Base-by-base conservation (phyloP, 768 basidiomycete genomes). In the Phylloporus sp. region DNA sequence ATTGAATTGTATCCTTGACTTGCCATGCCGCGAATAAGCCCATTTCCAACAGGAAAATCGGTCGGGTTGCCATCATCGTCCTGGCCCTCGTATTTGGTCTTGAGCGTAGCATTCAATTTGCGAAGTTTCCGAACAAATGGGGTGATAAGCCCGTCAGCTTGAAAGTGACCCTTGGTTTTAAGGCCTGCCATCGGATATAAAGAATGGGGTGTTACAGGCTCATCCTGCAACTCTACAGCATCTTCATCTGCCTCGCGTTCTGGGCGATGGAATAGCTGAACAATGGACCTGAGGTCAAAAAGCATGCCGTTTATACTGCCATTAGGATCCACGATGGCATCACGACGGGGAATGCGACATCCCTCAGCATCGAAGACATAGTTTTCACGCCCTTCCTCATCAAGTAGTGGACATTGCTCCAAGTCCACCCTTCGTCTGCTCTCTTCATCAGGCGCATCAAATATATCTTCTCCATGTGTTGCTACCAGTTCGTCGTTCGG, bases 31-130 rank as follows among this genome's bases (percentile, higher is more conserved):
- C 3, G n/a, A n/a, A n/a, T n/a, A n/a, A n/a, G n/a, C n/a, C n/a
- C n/a, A n/a, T n/a, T n/a, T n/a, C n/a, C n/a, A n/a, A n/a, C n/a
- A n/a, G n/a, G n/a, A n/a, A n/a, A n/a, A n/a, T n/a, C n/a, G n/a
- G n/a, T n/a, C n/a, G n/a, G n/a, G n/a, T 3, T 49, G 2, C 45
- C 45, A 0, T 45, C 43, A 2, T 54, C 53, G 2, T 54, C 49
- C 0, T 27, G 36, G 0, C 1, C 6, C 0, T 26, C 0, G 5
- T 28, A 31, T 7, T 4, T 1, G 1, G 27, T 1, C 11, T 23
- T 23, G 1, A 52, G 22, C 1, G 7, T 16, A 0, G 1, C 0
- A 5, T 53, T 42, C 2, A 53, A 4, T 1, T 1, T 13, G 12
- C 29, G 27, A 6, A 53, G 0, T 23, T 49, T 28, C 1, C 4